phyloP scores from a whole-genome alignment of 129 eudicot species.

The Flaveria bidentis region DNA sequence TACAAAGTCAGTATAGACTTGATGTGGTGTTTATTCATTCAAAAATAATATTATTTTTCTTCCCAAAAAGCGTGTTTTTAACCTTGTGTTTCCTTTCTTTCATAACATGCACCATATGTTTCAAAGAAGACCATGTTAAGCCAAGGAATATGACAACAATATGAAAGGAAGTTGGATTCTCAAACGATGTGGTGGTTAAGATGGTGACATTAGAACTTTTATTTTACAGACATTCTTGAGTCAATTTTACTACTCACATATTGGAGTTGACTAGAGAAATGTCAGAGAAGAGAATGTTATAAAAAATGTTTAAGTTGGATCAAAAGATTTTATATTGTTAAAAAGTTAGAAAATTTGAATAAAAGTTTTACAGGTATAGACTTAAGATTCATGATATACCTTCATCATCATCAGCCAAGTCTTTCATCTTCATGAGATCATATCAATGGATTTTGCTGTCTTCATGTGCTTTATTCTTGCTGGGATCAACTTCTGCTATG shows the following conservation, averaged over 20 bases:
- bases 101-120: background rate
- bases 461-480: background rate
- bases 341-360: background rate
- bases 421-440: background rate
- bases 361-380: no score
- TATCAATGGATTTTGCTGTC: background rate
- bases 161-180: background rate
- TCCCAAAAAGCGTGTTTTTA: no score
- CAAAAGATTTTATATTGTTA: background rate
- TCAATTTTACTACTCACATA: no score
- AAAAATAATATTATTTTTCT: no score
- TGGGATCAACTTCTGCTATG: slow-evolving; percentile 7
- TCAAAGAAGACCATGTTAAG: background rate
- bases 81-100: no score
- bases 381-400: no score
- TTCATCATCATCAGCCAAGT: background rate
- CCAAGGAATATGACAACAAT: background rate
- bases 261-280: background rate
- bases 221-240: no score
- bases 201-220: background rate
- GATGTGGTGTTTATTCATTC: background rate
- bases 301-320: background rate
- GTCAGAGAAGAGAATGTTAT: background rate
- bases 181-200: background rate
- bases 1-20: no score